phyloP scores from a whole-genome alignment of 306 rosid species.

The Hippophae rhamnoides region DNA sequence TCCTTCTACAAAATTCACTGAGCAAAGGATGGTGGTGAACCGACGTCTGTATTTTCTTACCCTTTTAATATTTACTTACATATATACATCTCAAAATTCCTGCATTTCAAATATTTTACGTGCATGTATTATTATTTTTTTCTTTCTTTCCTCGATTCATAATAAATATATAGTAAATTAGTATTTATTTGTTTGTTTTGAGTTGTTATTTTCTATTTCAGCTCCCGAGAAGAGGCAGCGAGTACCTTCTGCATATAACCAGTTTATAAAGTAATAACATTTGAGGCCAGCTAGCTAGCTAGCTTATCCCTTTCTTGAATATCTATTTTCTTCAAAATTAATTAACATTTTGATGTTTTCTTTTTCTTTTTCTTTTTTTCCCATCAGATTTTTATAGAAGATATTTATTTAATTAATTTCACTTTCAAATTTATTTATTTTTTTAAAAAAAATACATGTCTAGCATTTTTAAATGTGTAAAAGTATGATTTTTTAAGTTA shows the following conservation, averaged over 20 bases:
- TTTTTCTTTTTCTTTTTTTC: too few relatives aligned
- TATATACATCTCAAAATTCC: not conserved
- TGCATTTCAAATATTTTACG: not conserved
- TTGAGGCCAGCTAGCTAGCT: not conserved
- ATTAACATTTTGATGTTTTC: too few relatives aligned
- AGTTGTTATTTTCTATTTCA: slow-evolving; percentile 65
- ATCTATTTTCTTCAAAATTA: not conserved
- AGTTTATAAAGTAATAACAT: slow-evolving; percentile 85
- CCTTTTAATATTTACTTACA: not conserved
- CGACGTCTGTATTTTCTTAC: slow-evolving; percentile 50
- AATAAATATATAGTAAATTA: too few relatives aligned
- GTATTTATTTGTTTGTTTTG: slow-evolving; percentile 9
- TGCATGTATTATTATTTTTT: not conserved
- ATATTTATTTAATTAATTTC: too few relatives aligned
- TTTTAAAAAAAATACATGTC: too few relatives aligned
- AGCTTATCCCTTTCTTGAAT: not conserved
- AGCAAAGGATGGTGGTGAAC: slow-evolving; percentile 54
- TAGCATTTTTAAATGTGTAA: too few relatives aligned
- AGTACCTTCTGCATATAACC: slow-evolving; percentile 98
- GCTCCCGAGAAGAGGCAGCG: slow-evolving; percentile 99
- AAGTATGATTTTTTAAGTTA: too few relatives aligned
- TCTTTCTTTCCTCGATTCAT: not conserved
- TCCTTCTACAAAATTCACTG: slow-evolving; percentile 31
- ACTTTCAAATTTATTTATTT: too few relatives aligned
- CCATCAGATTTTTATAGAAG: too few relatives aligned